These are phyloP conservation scores for Eutypa lata DNA, from an alignment of 2,329 filamentous ascomycete genomes.

Conservation along the genomic window DNA sequence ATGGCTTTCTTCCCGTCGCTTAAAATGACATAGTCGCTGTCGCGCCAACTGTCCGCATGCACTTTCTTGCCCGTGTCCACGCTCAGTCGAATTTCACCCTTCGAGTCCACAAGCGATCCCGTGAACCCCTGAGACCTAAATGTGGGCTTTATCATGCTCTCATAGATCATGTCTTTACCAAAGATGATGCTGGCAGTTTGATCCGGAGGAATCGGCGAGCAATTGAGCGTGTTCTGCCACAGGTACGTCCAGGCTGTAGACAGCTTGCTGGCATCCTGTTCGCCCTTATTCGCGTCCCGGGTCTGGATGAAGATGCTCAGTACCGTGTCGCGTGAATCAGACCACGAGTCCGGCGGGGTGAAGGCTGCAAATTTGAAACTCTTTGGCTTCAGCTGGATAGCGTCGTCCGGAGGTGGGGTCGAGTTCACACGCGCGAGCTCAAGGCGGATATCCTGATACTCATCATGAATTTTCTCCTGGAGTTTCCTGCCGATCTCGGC, in stretches of 20 bases:
- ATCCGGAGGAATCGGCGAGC: not conserved
- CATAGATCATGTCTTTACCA: not conserved
- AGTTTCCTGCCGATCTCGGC: not conserved
- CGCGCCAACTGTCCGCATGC: no score
- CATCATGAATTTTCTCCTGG: not conserved
- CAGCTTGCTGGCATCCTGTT: not conserved
- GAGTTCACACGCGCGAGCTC: not conserved
- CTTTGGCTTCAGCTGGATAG: not conserved
- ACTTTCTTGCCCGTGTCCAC: not conserved
- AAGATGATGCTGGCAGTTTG: not conserved
- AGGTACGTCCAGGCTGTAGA: not conserved
- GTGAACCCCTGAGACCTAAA: not conserved
- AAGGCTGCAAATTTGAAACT: not conserved
- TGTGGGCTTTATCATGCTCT: not conserved
- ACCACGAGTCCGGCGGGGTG: not conserved
- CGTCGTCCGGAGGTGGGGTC: not conserved
- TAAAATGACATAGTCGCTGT: no score
- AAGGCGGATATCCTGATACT: not conserved
- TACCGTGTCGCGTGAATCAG: not conserved
- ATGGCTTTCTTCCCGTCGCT: no score
- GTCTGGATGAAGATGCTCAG: not conserved
- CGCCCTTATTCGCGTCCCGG: not conserved
- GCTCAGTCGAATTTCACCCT: not conserved
- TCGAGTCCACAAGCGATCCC: not conserved
- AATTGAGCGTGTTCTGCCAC: not conserved